Evolutionary conservation across 2,329 filamentous ascomycete genomes (phyloP).

Genomic region (Phialemoniopsis sp.): DNA sequence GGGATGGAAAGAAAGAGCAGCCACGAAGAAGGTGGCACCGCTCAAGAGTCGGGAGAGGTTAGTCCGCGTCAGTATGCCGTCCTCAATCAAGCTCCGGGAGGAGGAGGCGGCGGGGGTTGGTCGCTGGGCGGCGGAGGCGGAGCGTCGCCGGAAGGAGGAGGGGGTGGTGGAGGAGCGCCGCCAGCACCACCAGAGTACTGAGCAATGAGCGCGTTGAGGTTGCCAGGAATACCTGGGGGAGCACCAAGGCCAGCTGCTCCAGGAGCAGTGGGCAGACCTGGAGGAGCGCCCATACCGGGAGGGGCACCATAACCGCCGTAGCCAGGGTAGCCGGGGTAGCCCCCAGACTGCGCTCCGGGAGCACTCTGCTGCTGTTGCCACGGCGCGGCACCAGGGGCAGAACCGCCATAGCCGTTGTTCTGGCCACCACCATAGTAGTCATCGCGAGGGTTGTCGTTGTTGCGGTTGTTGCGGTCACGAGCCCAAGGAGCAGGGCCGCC

Average conservation of each 20-base stretch:
- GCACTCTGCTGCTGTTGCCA: slow-evolving; percentile 31
- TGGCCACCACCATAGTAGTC: slow-evolving; percentile 31
- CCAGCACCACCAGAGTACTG: slow-evolving; percentile 39
- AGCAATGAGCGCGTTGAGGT: slow-evolving; percentile 62
- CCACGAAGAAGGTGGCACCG: too few relatives aligned
- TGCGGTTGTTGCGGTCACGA: slow-evolving; percentile 49
- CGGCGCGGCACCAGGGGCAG: slow-evolving; percentile 34
- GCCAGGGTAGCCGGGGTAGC: slow-evolving; percentile 21
- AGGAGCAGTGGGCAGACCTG: slow-evolving; percentile 6
- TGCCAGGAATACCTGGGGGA: slow-evolving; percentile 48
- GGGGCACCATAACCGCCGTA: slow-evolving; percentile 49
- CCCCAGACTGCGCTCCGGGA: slow-evolving; percentile 27
- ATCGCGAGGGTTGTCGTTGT: slow-evolving; percentile 35
- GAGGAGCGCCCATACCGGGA: slow-evolving; percentile 35
- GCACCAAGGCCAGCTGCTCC: slow-evolving; percentile 22
- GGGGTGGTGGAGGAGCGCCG: slow-evolving; percentile 13
- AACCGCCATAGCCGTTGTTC: slow-evolving; percentile 24
- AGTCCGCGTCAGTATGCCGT: too few relatives aligned
- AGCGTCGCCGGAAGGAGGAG: slow-evolving; percentile 22
- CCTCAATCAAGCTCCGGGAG: slow-evolving; percentile 17
- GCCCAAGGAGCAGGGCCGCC: slow-evolving; percentile 55
- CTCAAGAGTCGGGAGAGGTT: too few relatives aligned
- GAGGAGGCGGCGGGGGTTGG: slow-evolving; percentile 26
- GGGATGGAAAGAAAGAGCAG: too few relatives aligned
- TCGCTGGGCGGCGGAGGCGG: slow-evolving; percentile 30